Base-by-base conservation (phyloP, 306 rosid species). In the Trichosanthes truncata region DNA sequence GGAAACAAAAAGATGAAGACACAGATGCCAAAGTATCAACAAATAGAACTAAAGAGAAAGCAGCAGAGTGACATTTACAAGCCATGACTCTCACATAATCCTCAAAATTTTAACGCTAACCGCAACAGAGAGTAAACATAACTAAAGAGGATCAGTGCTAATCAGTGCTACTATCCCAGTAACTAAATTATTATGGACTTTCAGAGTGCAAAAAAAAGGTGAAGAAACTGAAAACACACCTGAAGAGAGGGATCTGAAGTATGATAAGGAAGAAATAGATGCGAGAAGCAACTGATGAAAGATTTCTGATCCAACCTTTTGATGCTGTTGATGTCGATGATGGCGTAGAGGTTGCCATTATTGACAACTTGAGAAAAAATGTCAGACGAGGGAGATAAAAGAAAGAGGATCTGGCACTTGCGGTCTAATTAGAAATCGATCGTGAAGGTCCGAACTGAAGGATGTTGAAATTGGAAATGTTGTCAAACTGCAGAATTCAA, bases 241-340 rank as follows among this genome's bases (percentile, higher is more conserved):
- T 89, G 93, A 95, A 95, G 67, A 95, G 97, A 77, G 99, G 97
- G 89, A 95, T 85, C 90, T 95, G 97, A 25, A 95, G 89, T 60
- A 93, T 57, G 89, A 93, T 91, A 31, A 95, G 87, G 81, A 93
- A 31, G 82, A 95, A 90, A 84, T 77, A 91, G 91, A 93, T 63
- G 80, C 87, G 87, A 56, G 97, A 79, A 12, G 97, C 90, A 0
- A 83, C 68, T 6, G 89, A 56, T 0, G 93, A 88, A 21, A 93
- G 14, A 13, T 83, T 89, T 62, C 84, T 85, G 48, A 87, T 41
- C 97, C 95, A 90, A 80, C 86, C 33, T 60, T 74, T 91, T 1
- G 88, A 78, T 51, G 90, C 57, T 7, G 89, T 77, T 1, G 94
- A 18, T 6, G 90, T 69, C 9, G 83, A 46, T 2, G 88, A 60